Evolutionary conservation across 495 filamentous ascomycete species (phyloP).

Genomic region (Clohesyomyces aquaticus): DNA sequence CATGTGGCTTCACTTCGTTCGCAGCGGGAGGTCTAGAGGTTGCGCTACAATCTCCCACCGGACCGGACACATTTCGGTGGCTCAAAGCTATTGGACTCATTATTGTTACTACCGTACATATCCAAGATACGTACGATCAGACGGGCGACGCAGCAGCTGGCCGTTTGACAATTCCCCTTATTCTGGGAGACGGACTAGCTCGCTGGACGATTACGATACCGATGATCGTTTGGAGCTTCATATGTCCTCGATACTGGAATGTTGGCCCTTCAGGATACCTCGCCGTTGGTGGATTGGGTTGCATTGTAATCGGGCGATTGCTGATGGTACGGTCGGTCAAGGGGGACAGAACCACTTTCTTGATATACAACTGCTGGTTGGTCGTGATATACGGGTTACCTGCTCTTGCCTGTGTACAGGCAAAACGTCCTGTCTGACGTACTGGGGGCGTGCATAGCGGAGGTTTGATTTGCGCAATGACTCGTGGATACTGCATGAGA

Average conservation of each 20-base stretch:
- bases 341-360: background rate
- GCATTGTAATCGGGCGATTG: background rate
- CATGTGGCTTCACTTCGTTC: constrained; percentile 46
- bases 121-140: constrained; percentile 57
- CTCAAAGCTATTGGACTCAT: constrained; percentile 49
- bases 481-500: no score
- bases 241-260: constrained; percentile 1
- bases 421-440: no score
- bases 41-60: constrained; percentile 16
- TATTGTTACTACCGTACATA: constrained; percentile 56
- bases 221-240: constrained; percentile 50
- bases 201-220: constrained; percentile 48
- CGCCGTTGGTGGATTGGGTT: background rate
- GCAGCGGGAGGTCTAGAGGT: constrained; percentile 36
- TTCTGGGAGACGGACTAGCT: constrained; percentile 51
- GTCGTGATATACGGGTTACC: background rate
- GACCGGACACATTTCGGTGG: constrained; percentile 48
- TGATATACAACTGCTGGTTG: background rate
- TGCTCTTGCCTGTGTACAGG: background rate
- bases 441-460: no score
- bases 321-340: background rate
- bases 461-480: no score
- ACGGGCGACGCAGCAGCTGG: constrained; percentile 52
- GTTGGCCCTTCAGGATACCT: background rate
- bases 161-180: constrained; percentile 50